These are phyloP conservation scores for Phalaenopsis hybrid DNA, from an alignment of 116 monocot genomes.

Conservation along the genomic window DNA sequence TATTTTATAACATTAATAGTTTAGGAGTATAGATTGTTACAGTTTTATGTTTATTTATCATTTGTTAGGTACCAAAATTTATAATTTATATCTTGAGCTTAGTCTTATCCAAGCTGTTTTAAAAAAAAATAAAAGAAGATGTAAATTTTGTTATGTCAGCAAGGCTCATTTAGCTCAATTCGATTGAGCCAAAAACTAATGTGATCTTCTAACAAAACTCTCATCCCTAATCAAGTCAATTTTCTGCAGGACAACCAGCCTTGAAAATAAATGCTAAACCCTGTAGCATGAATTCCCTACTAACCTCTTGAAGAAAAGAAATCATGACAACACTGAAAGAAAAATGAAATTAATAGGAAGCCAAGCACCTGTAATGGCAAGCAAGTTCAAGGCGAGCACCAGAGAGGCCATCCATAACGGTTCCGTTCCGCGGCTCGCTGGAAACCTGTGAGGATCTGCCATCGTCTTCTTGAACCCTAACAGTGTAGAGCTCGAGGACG, in stretches of 20 bases:
- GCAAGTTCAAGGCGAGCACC: conserved; percentile 82
- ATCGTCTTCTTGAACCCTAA: conserved; percentile 67
- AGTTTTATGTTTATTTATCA: not conserved
- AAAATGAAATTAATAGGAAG: conserved; percentile 1
- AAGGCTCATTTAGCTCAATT: not conserved
- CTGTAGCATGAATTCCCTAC: not conserved
- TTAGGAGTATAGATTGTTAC: too few relatives aligned
- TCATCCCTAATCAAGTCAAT: not conserved
- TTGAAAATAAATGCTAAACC: not conserved
- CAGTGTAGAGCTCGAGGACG: conserved; percentile 76
- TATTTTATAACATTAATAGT: too few relatives aligned
- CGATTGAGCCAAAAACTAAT: not conserved
- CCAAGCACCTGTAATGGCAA: conserved; percentile 65
- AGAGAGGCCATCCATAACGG: conserved; percentile 55
- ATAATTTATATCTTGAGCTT: not conserved
- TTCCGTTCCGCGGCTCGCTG: conserved; percentile 25
- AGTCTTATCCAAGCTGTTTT: not conserved
- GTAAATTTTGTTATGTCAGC: not conserved
- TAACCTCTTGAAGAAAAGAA: not conserved
- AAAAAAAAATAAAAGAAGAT: not conserved
- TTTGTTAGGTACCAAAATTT: not conserved
- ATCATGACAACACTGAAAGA: not conserved
- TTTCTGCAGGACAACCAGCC: not conserved
- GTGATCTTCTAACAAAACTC: not conserved
- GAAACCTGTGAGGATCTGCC: conserved; percentile 11